Conservation (phyloP, 2,329 filamentous ascomycete species). For the Coleophoma eucalyptorum region DNA sequence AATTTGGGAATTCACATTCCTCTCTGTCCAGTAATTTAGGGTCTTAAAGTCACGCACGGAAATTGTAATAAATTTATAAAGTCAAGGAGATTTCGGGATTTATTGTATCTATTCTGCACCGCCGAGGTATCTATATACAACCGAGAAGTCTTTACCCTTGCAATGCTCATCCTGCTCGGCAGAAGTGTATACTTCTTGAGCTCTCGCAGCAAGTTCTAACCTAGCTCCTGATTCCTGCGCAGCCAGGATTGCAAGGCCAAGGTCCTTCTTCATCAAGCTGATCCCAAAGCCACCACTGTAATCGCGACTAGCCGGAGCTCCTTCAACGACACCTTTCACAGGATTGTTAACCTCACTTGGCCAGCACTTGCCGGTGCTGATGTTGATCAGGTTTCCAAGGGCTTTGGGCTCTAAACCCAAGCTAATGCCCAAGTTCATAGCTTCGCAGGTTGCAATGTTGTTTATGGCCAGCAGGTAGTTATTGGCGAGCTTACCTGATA, state of each 20-base stretch:
- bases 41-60: too few relatives aligned
- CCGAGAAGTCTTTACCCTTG: conserved; percentile 74
- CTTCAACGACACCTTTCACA: conserved; percentile 76
- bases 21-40: too few relatives aligned
- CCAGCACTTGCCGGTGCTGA: conserved; percentile 93
- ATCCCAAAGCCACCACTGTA: conserved; percentile 78
- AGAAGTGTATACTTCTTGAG: conserved; percentile 63
- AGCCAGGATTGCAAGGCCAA: conserved; percentile 69
- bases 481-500: conserved; percentile 92
- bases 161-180: conserved; percentile 58
- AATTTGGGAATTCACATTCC: too few relatives aligned
- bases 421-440: conserved; percentile 53
- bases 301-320: conserved; percentile 69
- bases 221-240: conserved; percentile 63
- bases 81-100: too few relatives aligned
- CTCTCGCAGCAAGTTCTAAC: conserved; percentile 60
- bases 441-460: conserved; percentile 65
- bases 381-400: conserved; percentile 84
- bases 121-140: conserved; percentile 71
- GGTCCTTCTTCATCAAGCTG: conserved; percentile 76
- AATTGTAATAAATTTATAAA: too few relatives aligned
- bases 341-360: conserved; percentile 95
- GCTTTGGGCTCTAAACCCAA: conserved; percentile 53
- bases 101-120: conserved; percentile 3
- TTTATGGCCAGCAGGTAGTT: conserved; percentile 95